Evolutionary conservation across 371 early-diverging fungal genomes (phyloP), one percentile per base, ranked within the genome.

Genomic region (Mucor racemosus): DNA sequence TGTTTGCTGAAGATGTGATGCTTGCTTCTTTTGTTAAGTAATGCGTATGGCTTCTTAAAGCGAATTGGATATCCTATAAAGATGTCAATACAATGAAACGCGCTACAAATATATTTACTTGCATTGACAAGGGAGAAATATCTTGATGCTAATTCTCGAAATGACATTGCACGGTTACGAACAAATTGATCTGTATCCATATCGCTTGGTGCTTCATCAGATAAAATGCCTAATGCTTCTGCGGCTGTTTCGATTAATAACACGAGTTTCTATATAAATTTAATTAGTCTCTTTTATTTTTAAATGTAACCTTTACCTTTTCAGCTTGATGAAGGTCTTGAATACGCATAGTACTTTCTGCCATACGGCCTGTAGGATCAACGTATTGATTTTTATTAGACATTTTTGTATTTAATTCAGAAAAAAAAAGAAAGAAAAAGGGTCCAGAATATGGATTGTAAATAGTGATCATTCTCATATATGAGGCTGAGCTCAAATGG

Each of bases 111-210:
- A 4, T 10, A 13, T 7, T 11, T 53, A 54, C 21, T 40, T 74
- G 76, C 82, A 66, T 82, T 82, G 42, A 82, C 74, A 15, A 82
- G 68, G 7, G 78, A 72, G 19, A 79, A 82, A 48, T 82, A 82
- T 44, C 76, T 69, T 9, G 66, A 62, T 11, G 80, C 78, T 55
- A 79, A 54, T 7, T 65, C 65, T 33, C 71, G 73, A 61, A 82
- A 82, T 4, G 53, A 65, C 31, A 56, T 50, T 3, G 73, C 68
- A 15, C 69, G 69, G 13, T 78, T 66, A 7, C 64, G 68, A 14
- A 76, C 60, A 42, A 75, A 71, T 46, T 73, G 67, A 2, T 79
- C 78, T 0, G 75, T 38, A 10, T 73, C 64, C 35, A 70, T 66
- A 7, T 74, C 80, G 11, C 67, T 61, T 0, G 69, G 65, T 14